phyloP scores from a whole-genome alignment of 345 rosid genomes.

The Euphorbia peplus region DNA sequence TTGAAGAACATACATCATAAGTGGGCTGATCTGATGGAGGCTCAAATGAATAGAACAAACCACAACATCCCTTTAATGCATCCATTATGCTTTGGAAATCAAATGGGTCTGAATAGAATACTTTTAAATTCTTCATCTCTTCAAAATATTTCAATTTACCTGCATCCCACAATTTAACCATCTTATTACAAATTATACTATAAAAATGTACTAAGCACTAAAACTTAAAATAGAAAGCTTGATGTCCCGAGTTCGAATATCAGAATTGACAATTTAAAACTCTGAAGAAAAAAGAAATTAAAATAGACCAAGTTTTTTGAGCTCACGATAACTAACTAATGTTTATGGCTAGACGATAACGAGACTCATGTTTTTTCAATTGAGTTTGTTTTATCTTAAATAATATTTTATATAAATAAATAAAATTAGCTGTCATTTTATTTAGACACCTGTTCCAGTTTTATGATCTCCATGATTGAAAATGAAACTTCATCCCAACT shows the following conservation, averaged over 20 bases:
- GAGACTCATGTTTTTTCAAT: too few relatives aligned
- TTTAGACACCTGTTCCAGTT: not conserved
- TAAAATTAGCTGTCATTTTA: too few relatives aligned
- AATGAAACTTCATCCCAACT: not conserved
- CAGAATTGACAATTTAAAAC: too few relatives aligned
- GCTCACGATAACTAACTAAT: too few relatives aligned
- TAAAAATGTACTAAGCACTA: too few relatives aligned
- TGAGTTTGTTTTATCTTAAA: too few relatives aligned
- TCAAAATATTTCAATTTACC: conserved; percentile 25
- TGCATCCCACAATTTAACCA: conserved; percentile 3
- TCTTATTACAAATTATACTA: not conserved
- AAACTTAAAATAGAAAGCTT: too few relatives aligned
- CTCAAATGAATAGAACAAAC: conserved; percentile 55
- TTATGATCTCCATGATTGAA: not conserved
- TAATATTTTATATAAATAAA: too few relatives aligned
- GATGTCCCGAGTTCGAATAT: too few relatives aligned
- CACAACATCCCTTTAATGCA: conserved; percentile 53
- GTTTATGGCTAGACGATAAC: too few relatives aligned
- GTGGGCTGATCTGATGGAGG: conserved; percentile 43
- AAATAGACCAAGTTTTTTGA: too few relatives aligned
- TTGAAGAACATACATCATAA: conserved; percentile 41
- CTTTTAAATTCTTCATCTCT: conserved; percentile 36
- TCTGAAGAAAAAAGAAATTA: too few relatives aligned
- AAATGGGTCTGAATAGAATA: conserved; percentile 51
- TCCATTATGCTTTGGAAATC: conserved; percentile 55